Base-by-base conservation (phyloP, 164 flowering plant genomes). In the Annona squamosa region DNA sequence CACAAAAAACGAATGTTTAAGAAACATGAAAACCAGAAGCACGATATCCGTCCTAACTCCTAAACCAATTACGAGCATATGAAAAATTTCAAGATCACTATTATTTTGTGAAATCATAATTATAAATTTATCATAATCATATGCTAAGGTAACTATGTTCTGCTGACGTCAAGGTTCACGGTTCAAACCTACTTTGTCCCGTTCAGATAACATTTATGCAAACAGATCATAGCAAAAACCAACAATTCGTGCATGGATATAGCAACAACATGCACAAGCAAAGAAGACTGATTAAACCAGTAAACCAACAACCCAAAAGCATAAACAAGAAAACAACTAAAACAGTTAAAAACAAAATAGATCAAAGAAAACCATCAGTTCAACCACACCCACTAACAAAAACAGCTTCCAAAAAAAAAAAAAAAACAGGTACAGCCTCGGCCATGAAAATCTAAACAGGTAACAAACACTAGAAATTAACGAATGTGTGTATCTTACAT, bases 221-320 rank as follows among this genome's bases (percentile, higher is more conserved):
- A 26, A 26, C 37, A 26, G 37, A 26, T 26, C 37, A 26, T 26
- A 26, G 37, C 37, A 26, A 26, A 26, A 68, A 46, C 48, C 13
- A 46, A 68, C 57, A 68, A 12, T 68, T 47, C 56, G n/a, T n/a
- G 70, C 70, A 68, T 37, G 43, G 43, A 48, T 48, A 17, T 26
- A 5, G 17, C 61, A 48, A 26, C 10, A 26, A 48, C 56, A 19
- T 48, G 5, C 70, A n/a, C 18, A 26, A 41, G 52, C 44, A 10
- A 26, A 48, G 19, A 3, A 69, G 46, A 19, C 12, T 48, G 41
- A 69, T 48, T 6, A 69, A 69, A 69, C 63, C 52, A 73, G 43
- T 9, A 10, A 66, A 66, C 42, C 47, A 66, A 41, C 68, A 9
- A 43, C 42, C 5, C 42, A 66, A 16, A 66, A 66, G 59, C 59